Evolutionary conservation across 2,329 filamentous ascomycete genomes (phyloP).

Genomic region (Pseudocercospora ulei): DNA sequence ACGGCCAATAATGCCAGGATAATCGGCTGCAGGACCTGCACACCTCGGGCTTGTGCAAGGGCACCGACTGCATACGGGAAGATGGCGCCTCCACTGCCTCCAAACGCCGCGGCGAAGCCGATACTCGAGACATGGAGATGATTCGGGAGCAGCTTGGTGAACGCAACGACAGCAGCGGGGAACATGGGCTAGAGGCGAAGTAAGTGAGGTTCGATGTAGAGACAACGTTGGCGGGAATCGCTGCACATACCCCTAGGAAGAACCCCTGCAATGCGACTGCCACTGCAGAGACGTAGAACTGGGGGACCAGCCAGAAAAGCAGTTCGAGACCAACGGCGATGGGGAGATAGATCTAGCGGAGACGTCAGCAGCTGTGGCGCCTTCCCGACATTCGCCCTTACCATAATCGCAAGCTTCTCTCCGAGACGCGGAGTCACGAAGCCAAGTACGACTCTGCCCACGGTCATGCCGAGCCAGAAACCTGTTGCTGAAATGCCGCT

Average conservation of each 20-base stretch:
- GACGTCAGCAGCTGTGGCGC: background rate
- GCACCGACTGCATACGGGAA: conserved; percentile 59
- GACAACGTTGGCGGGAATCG: background rate
- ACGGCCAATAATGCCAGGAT: conserved; percentile 46
- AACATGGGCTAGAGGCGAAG: conserved; percentile 50
- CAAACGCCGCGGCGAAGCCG: conserved; percentile 69
- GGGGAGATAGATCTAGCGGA: conserved; percentile 50
- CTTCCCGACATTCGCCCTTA: conserved; percentile 21
- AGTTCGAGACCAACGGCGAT: conserved; percentile 56
- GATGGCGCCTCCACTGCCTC: conserved; percentile 59
- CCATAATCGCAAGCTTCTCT: conserved; percentile 51
- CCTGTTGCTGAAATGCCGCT: conserved; percentile 67
- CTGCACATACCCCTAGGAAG: conserved; percentile 51
- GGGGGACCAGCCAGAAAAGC: conserved; percentile 71
- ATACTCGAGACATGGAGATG: conserved; percentile 70
- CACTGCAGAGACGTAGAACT: conserved; percentile 62
- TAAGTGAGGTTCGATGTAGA: background rate
- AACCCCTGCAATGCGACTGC: conserved; percentile 65
- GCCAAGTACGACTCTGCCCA: conserved; percentile 61
- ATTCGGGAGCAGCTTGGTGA: conserved; percentile 62
- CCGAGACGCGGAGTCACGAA: conserved; percentile 67
- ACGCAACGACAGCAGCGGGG: conserved; percentile 61
- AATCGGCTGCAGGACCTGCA: conserved; percentile 52
- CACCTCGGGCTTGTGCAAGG: conserved; percentile 53
- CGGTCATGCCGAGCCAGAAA: conserved; percentile 74